Base-by-base conservation (phyloP, 768 basidiomycete genomes). In the Phaeolepiota aurea region DNA sequence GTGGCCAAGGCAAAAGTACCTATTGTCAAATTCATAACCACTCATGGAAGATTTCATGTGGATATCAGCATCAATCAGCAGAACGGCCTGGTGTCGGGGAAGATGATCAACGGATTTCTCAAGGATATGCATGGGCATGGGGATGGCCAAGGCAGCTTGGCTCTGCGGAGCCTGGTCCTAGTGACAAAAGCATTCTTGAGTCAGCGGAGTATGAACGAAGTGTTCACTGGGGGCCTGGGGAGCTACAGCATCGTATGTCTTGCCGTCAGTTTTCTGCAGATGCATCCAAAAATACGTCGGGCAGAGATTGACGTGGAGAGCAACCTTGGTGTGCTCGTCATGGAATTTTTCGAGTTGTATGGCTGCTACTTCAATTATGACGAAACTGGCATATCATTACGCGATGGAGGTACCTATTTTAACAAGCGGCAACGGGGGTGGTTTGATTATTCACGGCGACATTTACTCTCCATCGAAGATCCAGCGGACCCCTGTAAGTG, bases 331-430 rank as follows among this genome's bases (percentile, higher is more conserved):
- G 87, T 93, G n/a, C 65, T 99, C 41, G 73, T 96, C 33, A 77
- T 97, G 70, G 96, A 99, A 61, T 97, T 98, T 57, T 96, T 98
- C 54, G 93, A 98, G 67, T 69, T 94, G 10, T 98, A 98, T 57
- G 94, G 93, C 12, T 68, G 72, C 37, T 79, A 80, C 57, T 98
- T 97, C 74, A 92, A 93, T 58, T 96, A 90, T 50, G 77, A 83
- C 40, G 80, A 87, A 53, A 79, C 83, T 13, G 94, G 94, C 5
- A 88, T 99, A 47, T 91, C 89, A 10, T 58, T 98, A 15, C 73
- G 84, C 30, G 75, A 87, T 23, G 89, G 92, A 2, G 96, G 96
- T 13, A 80, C 76, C 21, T 98, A 98, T 63, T 98, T 82, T 54
- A 76, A 66, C 59, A 98, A 97, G 61, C 63, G 69, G 40, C 68